phyloP scores from a whole-genome alignment of 176 grass and related monocot genomes.

The Themeda triandra region DNA sequence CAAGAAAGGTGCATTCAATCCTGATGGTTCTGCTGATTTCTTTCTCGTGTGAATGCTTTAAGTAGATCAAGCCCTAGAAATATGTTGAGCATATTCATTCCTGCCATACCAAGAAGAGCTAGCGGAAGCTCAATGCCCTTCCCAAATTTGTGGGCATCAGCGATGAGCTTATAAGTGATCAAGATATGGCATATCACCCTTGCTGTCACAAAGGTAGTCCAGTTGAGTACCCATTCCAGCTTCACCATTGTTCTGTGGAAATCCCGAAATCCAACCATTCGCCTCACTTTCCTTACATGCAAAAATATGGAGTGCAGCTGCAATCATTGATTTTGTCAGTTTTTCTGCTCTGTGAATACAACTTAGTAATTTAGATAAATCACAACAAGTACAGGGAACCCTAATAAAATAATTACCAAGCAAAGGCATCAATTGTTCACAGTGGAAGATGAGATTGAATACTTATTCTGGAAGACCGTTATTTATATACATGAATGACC shows the following conservation, averaged over 20 bases:
- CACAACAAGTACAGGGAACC: neutral
- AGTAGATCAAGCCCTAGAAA: conserved; percentile 74
- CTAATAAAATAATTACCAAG: neutral
- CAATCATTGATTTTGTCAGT: conserved; percentile 29
- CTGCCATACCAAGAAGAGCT: conserved; percentile 86
- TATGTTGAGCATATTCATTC: conserved; percentile 92
- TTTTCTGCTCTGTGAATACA: neutral
- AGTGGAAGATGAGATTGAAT: neutral
- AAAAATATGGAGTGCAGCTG: conserved; percentile 95
- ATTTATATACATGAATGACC: conserved; percentile 12
- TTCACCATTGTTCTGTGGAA: conserved; percentile 54
- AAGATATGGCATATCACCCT: conserved; percentile 71
- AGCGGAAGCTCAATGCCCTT: conserved; percentile 82
- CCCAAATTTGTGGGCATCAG: conserved; percentile 77
- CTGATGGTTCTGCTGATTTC: conserved; percentile 58
- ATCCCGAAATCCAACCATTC: conserved; percentile 77
- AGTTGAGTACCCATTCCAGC: conserved; percentile 91
- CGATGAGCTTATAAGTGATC: conserved; percentile 75
- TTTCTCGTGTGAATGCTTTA: conserved; percentile 68
- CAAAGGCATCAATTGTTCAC: neutral
- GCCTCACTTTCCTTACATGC: conserved; percentile 77
- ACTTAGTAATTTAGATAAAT: conserved; percentile 2
- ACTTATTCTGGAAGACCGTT: neutral
- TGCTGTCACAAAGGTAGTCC: conserved; percentile 64
- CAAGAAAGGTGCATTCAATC: conserved; percentile 43